Conservation (phyloP, 2,329 filamentous ascomycete species). For the Cordyceps farinosa region DNA sequence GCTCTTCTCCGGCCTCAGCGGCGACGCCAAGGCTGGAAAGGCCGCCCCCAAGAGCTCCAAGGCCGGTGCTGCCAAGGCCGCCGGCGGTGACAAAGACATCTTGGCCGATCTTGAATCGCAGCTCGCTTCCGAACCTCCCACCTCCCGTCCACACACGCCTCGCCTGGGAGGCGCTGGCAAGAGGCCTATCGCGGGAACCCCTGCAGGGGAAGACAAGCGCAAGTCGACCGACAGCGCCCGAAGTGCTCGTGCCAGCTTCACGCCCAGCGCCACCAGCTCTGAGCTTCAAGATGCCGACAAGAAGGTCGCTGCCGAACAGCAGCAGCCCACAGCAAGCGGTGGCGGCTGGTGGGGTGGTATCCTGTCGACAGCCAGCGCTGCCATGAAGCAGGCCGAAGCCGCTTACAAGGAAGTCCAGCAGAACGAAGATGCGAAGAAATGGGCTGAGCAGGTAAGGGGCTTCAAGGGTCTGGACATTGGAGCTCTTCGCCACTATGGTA, state of each 20-base stretch:
- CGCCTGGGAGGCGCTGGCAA: slow-evolving; percentile 53
- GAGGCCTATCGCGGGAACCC: slow-evolving; percentile 47
- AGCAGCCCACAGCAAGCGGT: slow-evolving; percentile 37
- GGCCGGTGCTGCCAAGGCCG: slow-evolving; percentile 46
- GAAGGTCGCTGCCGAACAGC: slow-evolving; percentile 46
- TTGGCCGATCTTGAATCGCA: slow-evolving; percentile 77
- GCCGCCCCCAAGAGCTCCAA: slow-evolving; percentile 41
- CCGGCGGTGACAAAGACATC: slow-evolving; percentile 63
- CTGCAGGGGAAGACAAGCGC: slow-evolving; percentile 66
- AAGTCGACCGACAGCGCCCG: slow-evolving; percentile 76
- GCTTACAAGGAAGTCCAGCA: slow-evolving; percentile 93
- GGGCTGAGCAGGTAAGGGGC: slow-evolving; percentile 89
- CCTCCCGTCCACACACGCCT: slow-evolving; percentile 79
- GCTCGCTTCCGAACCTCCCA: slow-evolving; percentile 67
- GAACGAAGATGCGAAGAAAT: slow-evolving; percentile 94
- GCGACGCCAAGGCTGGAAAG: slow-evolving; percentile 51
- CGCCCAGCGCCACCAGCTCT: slow-evolving; percentile 62
- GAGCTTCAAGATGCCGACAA: slow-evolving; percentile 57
- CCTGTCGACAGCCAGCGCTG: slow-evolving; percentile 66
- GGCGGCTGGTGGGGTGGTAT: slow-evolving; percentile 89
- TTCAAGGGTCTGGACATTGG: slow-evolving; percentile 62
- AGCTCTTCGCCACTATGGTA: slow-evolving; percentile 54
- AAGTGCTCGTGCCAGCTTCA: slow-evolving; percentile 68
- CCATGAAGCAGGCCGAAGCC: slow-evolving; percentile 87
- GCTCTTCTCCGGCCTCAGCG: slow-evolving; percentile 60